phyloP scores from a whole-genome alignment of 208 protist genomes.

The Leptomonas pyrrhocoris region DNA sequence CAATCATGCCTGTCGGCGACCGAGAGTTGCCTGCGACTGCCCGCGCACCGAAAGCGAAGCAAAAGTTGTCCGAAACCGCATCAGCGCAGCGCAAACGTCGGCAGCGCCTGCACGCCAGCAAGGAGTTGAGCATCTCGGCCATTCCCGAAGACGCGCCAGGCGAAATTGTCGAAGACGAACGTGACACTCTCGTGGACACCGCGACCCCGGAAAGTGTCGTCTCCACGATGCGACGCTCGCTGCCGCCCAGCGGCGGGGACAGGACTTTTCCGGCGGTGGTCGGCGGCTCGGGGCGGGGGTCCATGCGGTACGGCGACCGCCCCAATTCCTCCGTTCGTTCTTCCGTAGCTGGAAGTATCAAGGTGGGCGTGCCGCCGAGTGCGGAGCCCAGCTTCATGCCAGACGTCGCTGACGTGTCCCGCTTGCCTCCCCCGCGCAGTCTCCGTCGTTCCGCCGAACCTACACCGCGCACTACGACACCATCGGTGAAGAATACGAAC shows the following conservation, averaged over 20 bases:
- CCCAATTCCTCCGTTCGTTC: slow-evolving; percentile 17
- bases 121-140: slow-evolving; percentile 49
- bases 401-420: slow-evolving; percentile 1
- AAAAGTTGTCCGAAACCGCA: slow-evolving; percentile 1
- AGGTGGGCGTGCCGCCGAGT: slow-evolving; percentile 2
- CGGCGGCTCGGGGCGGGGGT: slow-evolving; percentile 1
- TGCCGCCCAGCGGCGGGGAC: slow-evolving; percentile 12
- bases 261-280: slow-evolving; percentile 1
- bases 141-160: slow-evolving; percentile 41
- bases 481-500: background rate
- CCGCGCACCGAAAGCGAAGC: background rate
- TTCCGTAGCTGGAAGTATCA: background rate
- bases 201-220: background rate
- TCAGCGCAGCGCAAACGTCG: slow-evolving; percentile 23
- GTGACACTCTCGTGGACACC: slow-evolving; percentile 23
- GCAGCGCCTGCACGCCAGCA: slow-evolving; percentile 32
- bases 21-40: background rate
- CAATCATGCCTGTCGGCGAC: background rate
- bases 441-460: slow-evolving; percentile 23
- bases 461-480: background rate
- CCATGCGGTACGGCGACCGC: slow-evolving; percentile 10
- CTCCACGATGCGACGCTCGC: slow-evolving; percentile 14
- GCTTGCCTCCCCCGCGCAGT: slow-evolving; percentile 1
- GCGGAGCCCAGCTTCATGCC: slow-evolving; percentile 18
- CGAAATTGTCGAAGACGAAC: slow-evolving; percentile 44